Evolutionary conservation across 179 eudicot species (phyloP).

Genomic region (Vitellaria paradoxa): DNA sequence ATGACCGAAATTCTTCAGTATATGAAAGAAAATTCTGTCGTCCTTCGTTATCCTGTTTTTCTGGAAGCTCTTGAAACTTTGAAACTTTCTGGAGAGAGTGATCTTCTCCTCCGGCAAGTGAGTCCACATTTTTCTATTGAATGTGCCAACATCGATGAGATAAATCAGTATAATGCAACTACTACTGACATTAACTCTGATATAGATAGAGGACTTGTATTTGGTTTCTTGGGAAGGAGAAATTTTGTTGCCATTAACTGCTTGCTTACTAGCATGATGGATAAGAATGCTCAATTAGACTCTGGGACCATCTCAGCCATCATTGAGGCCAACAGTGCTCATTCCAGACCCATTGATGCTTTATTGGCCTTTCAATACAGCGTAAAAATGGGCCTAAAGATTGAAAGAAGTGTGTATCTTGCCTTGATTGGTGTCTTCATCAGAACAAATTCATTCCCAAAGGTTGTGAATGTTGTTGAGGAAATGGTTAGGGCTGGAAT

Average conservation of each 20-base stretch:
- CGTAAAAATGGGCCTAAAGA: slow-evolving; percentile 37
- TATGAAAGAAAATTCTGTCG: slow-evolving; percentile 67
- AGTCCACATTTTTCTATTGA: slow-evolving; percentile 56
- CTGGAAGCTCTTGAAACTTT: slow-evolving; percentile 52
- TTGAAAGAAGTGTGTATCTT: slow-evolving; percentile 48
- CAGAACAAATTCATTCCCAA: slow-evolving; percentile 43
- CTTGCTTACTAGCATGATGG: slow-evolving; percentile 37
- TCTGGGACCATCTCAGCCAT: slow-evolving; percentile 41
- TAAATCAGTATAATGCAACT: slow-evolving; percentile 11
- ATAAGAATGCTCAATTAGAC: slow-evolving; percentile 37
- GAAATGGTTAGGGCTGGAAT: slow-evolving; percentile 43
- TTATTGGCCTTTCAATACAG: slow-evolving; percentile 51
- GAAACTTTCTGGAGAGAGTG: slow-evolving; percentile 47
- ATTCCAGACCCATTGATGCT: slow-evolving; percentile 45
- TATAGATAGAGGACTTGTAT: slow-evolving; percentile 44
- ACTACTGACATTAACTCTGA: slow-evolving; percentile 16
- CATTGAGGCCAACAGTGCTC: slow-evolving; percentile 44
- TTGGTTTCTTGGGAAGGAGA: slow-evolving; percentile 37
- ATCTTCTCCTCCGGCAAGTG: slow-evolving; percentile 55
- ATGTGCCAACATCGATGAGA: slow-evolving; percentile 18
- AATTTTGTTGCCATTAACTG: slow-evolving; percentile 52
- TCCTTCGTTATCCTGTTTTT: slow-evolving; percentile 64
- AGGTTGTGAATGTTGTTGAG: slow-evolving; percentile 45
- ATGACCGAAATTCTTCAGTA: slow-evolving; percentile 54
- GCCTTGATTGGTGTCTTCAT: slow-evolving; percentile 57